These are phyloP conservation scores for Phialophora verrucosa DNA, from an alignment of 2,329 filamentous ascomycete species.

Conservation along the genomic window DNA sequence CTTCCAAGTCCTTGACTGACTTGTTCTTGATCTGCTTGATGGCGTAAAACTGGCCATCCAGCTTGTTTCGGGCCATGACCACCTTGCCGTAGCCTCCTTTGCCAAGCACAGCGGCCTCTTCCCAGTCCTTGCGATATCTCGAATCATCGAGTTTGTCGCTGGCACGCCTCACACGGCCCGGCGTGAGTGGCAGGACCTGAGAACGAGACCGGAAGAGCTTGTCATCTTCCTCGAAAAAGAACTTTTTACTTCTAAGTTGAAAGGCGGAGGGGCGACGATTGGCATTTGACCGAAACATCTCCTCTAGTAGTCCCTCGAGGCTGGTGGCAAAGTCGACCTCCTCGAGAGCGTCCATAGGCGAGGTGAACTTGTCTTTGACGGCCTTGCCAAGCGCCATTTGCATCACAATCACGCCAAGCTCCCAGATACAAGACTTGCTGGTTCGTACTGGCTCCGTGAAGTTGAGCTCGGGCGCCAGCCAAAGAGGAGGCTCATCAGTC, in stretches of 20 bases:
- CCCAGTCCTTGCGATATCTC: constrained; percentile 86
- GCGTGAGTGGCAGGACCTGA: constrained; percentile 22
- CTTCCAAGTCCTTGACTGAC: constrained; percentile 66
- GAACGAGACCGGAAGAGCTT: constrained; percentile 29
- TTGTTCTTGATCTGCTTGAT: constrained; percentile 94
- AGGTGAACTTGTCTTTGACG: constrained; percentile 76
- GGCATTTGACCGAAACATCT: constrained; percentile 82
- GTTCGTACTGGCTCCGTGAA: constrained; percentile 61
- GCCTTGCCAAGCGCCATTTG: constrained; percentile 93
- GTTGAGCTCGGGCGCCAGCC: constrained; percentile 78
- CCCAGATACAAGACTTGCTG: constrained; percentile 91
- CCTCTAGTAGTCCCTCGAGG: constrained; percentile 77
- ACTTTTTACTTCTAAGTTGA: constrained; percentile 54
- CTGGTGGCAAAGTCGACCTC: constrained; percentile 74
- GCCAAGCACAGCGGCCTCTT: constrained; percentile 84
- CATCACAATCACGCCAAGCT: constrained; percentile 86
- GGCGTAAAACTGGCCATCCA: constrained; percentile 91
- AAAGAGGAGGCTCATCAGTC: constrained; percentile 78
- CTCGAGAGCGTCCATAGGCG: constrained; percentile 61
- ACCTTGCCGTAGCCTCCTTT: constrained; percentile 97
- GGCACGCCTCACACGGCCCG: constrained; percentile 28
- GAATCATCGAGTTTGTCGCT: constrained; percentile 56
- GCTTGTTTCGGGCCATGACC: constrained; percentile 90
- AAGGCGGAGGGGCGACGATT: constrained; percentile 87
- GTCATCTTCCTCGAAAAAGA: constrained; percentile 36